These are phyloP conservation scores for Heteromeles arbutifolia DNA, from an alignment of 306 rosid genomes.

Conservation along the genomic window DNA sequence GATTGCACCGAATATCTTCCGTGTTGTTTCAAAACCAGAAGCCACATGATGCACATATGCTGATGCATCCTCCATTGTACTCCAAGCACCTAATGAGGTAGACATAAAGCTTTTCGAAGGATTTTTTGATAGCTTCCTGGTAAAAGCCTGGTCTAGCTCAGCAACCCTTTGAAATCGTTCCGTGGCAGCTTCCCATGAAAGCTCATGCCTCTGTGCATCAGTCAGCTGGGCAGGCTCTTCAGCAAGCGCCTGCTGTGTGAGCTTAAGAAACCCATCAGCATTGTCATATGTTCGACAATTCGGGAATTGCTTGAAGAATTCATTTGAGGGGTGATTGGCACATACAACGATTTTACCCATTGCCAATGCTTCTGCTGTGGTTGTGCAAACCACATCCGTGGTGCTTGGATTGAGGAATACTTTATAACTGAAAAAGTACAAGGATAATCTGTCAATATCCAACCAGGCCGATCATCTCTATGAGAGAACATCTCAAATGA, in stretches of 20 bases:
- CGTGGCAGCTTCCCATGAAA: conserved; percentile 93
- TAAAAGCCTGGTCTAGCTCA: conserved; percentile 39
- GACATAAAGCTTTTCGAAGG: conserved; percentile 45
- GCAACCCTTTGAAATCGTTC: conserved; percentile 60
- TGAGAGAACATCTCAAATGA: not conserved
- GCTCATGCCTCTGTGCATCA: conserved; percentile 49
- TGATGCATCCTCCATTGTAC: conserved; percentile 52
- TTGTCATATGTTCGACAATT: conserved; percentile 62
- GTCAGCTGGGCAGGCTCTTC: conserved; percentile 65
- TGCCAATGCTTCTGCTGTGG: conserved; percentile 98
- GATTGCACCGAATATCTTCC: conserved; percentile 80
- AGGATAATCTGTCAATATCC: conserved; percentile 9
- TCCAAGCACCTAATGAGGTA: conserved; percentile 32
- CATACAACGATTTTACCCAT: conserved; percentile 86
- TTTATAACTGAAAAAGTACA: conserved; percentile 55
- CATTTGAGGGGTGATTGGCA: conserved; percentile 83
- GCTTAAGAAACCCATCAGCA: conserved; percentile 49
- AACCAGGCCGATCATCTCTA: conserved; percentile 6
- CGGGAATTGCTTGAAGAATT: conserved; percentile 92
- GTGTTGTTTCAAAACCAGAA: conserved; percentile 70
- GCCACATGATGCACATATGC: conserved; percentile 61
- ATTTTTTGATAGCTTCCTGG: conserved; percentile 20
- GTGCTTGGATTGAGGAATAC: conserved; percentile 96
- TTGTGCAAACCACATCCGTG: conserved; percentile 90
- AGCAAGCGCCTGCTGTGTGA: conserved; percentile 44